Evolutionary conservation across 83 land plant genomes (phyloP).

Genomic region (Larix sibirica): DNA sequence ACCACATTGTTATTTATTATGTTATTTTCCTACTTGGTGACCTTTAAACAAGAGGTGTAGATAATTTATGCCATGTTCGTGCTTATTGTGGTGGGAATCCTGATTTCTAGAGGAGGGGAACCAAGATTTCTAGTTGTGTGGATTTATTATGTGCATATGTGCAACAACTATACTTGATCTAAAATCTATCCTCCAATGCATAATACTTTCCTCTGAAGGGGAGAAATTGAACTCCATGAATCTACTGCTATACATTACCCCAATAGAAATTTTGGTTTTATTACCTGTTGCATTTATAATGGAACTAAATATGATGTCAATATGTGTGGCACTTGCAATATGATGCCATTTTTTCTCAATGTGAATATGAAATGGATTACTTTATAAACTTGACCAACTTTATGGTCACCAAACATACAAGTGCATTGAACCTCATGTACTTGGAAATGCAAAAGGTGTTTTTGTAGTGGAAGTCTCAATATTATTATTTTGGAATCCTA

Average conservation of each 20-base stretch:
- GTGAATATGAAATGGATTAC: conserved; percentile 58
- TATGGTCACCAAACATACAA: conserved; percentile 67
- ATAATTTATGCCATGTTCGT: conserved; percentile 41
- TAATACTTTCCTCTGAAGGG: conserved; percentile 43
- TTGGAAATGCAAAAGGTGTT: no score
- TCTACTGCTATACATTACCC: conserved; percentile 61
- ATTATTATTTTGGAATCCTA: no score
- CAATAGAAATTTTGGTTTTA: conserved; percentile 54
- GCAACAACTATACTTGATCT: conserved; percentile 48
- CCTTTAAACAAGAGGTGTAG: conserved; percentile 45
- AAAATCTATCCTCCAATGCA: conserved; percentile 41
- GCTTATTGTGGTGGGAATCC: conserved; percentile 45
- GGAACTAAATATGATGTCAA: conserved; percentile 42
- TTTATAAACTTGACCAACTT: conserved; percentile 53
- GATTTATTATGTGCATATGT: conserved; percentile 39
- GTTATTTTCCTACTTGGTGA: conserved; percentile 43
- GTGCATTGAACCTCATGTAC: conserved; percentile 20
- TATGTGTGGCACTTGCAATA: conserved; percentile 21
- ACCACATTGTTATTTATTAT: conserved; percentile 63
- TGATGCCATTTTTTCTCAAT: conserved; percentile 35
- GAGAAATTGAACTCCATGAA: conserved; percentile 71
- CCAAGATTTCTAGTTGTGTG: conserved; percentile 47
- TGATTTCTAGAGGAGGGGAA: conserved; percentile 50
- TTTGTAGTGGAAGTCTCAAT: no score
- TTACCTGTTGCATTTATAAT: conserved; percentile 42